These are phyloP conservation scores for Colletotrichum phormii DNA, from an alignment of 2,329 filamentous ascomycete species.

Conservation along the genomic window DNA sequence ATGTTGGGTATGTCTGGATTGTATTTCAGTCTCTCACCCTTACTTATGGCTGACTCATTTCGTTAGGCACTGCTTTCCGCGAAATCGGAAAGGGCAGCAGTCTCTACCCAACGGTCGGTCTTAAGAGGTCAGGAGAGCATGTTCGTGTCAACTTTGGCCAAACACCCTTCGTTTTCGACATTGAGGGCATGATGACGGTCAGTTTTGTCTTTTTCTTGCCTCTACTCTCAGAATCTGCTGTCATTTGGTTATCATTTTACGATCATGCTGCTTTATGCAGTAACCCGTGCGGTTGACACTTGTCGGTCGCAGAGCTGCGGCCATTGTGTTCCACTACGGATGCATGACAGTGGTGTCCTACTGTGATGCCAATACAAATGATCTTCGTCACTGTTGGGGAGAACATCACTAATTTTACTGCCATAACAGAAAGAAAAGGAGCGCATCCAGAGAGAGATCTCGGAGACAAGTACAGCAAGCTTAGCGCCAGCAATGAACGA, in stretches of 20 bases:
- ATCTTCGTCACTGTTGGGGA: neutral
- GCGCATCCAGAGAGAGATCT: slow-evolving; percentile 69
- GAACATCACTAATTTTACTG: slow-evolving; percentile 21
- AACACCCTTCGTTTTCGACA: slow-evolving; percentile 88
- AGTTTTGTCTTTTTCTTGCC: slow-evolving; percentile 40
- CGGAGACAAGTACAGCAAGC: slow-evolving; percentile 64
- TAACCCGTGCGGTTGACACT: neutral
- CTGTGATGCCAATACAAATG: too few relatives aligned
- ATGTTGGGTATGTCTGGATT: slow-evolving; percentile 60
- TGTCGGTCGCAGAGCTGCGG: neutral
- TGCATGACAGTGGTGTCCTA: neutral
- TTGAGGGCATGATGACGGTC: slow-evolving; percentile 86
- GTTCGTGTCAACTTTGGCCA: slow-evolving; percentile 76
- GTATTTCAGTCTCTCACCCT: neutral
- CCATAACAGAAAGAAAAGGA: slow-evolving; percentile 48
- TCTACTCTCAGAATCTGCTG: neutral
- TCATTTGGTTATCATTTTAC: neutral
- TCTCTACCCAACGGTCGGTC: slow-evolving; percentile 75
- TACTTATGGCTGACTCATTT: neutral
- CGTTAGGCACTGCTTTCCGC: slow-evolving; percentile 70
- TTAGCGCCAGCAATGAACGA: slow-evolving; percentile 77
- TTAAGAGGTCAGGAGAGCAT: slow-evolving; percentile 73
- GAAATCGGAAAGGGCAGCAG: slow-evolving; percentile 65
- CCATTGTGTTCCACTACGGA: neutral
- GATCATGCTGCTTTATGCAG: neutral